Evolutionary conservation across 495 filamentous ascomycete genomes (phyloP).

Genomic region (Rostrohypoxylon terebratum): DNA sequence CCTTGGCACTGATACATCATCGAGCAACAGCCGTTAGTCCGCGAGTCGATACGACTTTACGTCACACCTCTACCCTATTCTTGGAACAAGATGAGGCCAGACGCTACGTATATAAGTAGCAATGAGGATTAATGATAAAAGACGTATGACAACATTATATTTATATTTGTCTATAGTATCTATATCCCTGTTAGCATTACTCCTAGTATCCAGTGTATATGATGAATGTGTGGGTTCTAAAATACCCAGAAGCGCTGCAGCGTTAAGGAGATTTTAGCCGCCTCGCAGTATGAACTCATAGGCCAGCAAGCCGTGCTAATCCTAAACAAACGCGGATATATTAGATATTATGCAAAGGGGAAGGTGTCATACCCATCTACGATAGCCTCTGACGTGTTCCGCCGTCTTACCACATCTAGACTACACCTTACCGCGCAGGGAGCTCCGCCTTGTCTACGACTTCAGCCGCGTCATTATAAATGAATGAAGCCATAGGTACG

Average conservation of each 20-base stretch:
- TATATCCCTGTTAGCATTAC: neutral
- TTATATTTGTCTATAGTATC: slow-evolving; percentile 8
- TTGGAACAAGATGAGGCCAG: neutral
- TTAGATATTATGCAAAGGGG: slow-evolving; percentile 1
- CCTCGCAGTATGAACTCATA: slow-evolving; percentile 2
- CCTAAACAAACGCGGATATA: slow-evolving; percentile 23
- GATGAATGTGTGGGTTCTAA: neutral
- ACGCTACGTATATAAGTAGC: neutral
- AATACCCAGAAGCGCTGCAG: slow-evolving; percentile 1
- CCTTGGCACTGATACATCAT: neutral
- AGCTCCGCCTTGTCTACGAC: slow-evolving; percentile 41
- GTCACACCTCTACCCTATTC: neutral
- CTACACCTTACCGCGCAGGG: slow-evolving; percentile 12
- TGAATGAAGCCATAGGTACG: slow-evolving; percentile 36
- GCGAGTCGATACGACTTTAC: neutral
- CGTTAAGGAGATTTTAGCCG: slow-evolving; percentile 27
- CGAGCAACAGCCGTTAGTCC: neutral
- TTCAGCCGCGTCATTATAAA: slow-evolving; percentile 47
- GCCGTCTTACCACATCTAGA: slow-evolving; percentile 31
- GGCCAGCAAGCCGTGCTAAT: slow-evolving; percentile 16
- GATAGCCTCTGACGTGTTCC: slow-evolving; percentile 22
- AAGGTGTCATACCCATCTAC: slow-evolving; percentile 8
- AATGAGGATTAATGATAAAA: neutral
- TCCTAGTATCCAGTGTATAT: neutral
- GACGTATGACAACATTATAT: neutral